Percentiles rank a stretch among this genome's conserved stretches.
Conservation (phyloP, 1,284 basidiomycete genomes). For the Ganoderma meredithae region DNA sequence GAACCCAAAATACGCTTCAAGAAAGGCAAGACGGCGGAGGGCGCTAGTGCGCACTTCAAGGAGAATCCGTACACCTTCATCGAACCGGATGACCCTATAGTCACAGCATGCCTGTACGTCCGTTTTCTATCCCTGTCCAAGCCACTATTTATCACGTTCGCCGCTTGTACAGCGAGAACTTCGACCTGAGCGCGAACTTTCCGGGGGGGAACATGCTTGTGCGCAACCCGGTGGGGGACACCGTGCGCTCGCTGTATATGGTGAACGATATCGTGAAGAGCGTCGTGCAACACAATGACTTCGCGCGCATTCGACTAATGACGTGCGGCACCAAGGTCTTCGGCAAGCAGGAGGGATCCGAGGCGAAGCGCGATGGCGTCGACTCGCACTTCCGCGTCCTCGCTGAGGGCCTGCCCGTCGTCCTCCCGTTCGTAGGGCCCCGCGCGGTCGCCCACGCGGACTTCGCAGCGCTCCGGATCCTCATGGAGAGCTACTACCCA, state of each 20-base stretch:
- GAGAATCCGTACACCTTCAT: constrained; percentile 93
- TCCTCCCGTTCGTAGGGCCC: constrained; percentile 81
- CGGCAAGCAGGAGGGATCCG: constrained; percentile 66
- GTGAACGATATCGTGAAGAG: constrained; percentile 86
- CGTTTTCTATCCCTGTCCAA: not conserved
- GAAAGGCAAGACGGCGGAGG: constrained; percentile 40
- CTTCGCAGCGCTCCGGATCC: constrained; percentile 65
- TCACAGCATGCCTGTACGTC: constrained; percentile 76
- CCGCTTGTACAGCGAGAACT: constrained; percentile 62
- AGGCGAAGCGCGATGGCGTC: constrained; percentile 46
- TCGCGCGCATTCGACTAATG: constrained; percentile 85
- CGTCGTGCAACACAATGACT: constrained; percentile 86
- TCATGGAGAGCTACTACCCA: constrained; percentile 85
- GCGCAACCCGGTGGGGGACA: constrained; percentile 84
- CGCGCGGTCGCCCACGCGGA: constrained; percentile 69
- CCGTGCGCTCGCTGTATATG: constrained; percentile 88
- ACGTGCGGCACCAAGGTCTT: constrained; percentile 91
- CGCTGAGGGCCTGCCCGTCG: constrained; percentile 84
- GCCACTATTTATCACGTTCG: not conserved
- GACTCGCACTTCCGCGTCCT: constrained; percentile 81
- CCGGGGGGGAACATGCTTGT: constrained; percentile 84
- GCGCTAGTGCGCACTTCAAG: constrained; percentile 70
- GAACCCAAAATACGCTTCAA: constrained; percentile 34
- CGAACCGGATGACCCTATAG: constrained; percentile 70
- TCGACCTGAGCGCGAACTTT: constrained; percentile 79